phyloP scores from a whole-genome alignment of 2,329 filamentous ascomycete genomes.

The Fusarium albidum region DNA sequence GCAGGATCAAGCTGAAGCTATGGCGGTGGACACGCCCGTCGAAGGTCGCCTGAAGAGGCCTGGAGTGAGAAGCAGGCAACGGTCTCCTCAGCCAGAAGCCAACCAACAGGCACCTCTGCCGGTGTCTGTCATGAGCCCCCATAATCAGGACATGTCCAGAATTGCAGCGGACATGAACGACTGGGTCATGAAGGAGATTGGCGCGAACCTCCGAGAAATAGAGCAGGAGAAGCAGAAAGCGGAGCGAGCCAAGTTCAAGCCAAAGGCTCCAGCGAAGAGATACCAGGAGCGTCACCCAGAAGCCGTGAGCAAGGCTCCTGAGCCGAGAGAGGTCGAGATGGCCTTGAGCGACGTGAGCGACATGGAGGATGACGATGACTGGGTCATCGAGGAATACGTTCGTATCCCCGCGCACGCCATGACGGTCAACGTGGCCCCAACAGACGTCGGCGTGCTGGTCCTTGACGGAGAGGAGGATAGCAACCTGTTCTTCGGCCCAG shows the following conservation, averaged over 20 bases:
- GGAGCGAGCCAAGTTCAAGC: conserved; percentile 56
- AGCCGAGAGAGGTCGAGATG: conserved; percentile 42
- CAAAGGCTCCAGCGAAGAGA: conserved; percentile 62
- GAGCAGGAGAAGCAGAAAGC: conserved; percentile 51
- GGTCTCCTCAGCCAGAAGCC: conserved; percentile 32
- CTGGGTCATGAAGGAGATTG: conserved; percentile 67
- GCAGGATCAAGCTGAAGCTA: conserved; percentile 4
- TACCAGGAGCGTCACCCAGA: conserved; percentile 65
- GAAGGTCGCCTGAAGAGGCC: conserved; percentile 47
- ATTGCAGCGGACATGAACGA: conserved; percentile 64
- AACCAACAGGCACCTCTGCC: conserved; percentile 42
- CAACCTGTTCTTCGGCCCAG: conserved; percentile 67
- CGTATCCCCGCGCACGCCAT: conserved; percentile 64
- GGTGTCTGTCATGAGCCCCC: conserved; percentile 43
- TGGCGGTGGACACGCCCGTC: conserved; percentile 11
- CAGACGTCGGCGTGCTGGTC: conserved; percentile 64
- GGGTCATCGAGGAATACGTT: conserved; percentile 71
- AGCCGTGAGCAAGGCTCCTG: conserved; percentile 12
- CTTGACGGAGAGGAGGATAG: conserved; percentile 66
- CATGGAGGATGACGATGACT: conserved; percentile 61
- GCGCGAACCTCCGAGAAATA: conserved; percentile 58
- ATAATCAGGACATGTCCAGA: conserved; percentile 56
- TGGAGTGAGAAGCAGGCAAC: conserved; percentile 39
- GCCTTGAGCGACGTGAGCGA: conserved; percentile 51
- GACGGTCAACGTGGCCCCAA: conserved; percentile 54